Evolutionary conservation across 805 yeast species (phyloP), one percentile per base, ranked within the genome.

Genomic region (Yarrowia sp.): DNA sequence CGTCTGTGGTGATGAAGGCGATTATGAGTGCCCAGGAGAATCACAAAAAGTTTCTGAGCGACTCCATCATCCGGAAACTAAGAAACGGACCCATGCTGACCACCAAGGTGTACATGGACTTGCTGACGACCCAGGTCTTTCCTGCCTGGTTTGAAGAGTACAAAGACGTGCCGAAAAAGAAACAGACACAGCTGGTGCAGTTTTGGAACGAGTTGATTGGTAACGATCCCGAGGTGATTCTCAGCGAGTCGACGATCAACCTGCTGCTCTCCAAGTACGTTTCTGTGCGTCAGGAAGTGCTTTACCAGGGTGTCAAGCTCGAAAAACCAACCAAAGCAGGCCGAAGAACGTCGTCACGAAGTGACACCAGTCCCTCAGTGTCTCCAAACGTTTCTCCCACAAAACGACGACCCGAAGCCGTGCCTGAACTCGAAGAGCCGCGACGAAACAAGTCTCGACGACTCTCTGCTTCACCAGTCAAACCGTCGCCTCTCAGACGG

Each of bases 211-310:
- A 41, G 8, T 32, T 58, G 17, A 16, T 41, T 2, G 63, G 63
- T 1, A 41, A 30, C 36, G 17, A 21, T 30, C 7, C 28, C 24
- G 14, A 32, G 22, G 3, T 32, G 8, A 11, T 30, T 12, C 21
- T 38, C 14, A 38, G 21, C 16, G 51, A 58, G 7, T 6, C 12
- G 7, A 4, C 16, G 2, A 12, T 58, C 12, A 16, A 28, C 9
- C 2, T 58, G 22, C 32, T 58, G 3, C 12, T 30, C 8, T 8
- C 11, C 19, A 58, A 58, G 51, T 58, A 16, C 41, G 63, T 58
- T n/a, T 58, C 63, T 21, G 10, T 30, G 17, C 63, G 63, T 16
- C 63, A 58, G 40, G 51, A 58, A 4, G 63, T 58, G 7, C 16
- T 28, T 16, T 58, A 33, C 41, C 63, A 58, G 22, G 51, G 63